A percentile compares a stretch with the other conserved stretches of the same genome.
These are phyloP conservation scores for Acanthamoeba castellanii DNA, from an alignment of 208 protist genomes.

Conservation along the genomic window DNA sequence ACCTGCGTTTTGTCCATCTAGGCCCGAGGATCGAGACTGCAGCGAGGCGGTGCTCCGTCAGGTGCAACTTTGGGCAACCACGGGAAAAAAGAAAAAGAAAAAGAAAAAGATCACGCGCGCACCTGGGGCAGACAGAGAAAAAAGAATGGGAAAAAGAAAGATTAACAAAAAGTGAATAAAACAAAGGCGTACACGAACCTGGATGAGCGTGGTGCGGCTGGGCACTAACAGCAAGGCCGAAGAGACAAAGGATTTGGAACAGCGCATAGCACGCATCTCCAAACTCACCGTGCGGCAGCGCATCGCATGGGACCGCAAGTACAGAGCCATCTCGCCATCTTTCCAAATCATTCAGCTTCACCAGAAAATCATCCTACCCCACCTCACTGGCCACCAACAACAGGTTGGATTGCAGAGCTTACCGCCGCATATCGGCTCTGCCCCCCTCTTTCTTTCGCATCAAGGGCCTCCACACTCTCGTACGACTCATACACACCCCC, in stretches of 20 bases:
- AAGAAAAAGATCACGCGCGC: too few species aligned
- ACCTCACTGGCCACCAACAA: background rate
- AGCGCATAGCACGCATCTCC: constrained; percentile 10
- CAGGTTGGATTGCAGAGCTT: background rate
- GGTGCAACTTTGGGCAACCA: too few species aligned
- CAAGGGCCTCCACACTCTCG: background rate
- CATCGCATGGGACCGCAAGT: constrained; percentile 2
- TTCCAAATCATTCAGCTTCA: background rate
- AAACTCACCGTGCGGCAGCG: constrained; percentile 34
- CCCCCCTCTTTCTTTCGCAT: constrained; percentile 7
- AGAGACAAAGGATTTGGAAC: constrained; percentile 6
- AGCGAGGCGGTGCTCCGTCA: too few species aligned
- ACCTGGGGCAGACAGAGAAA: too few species aligned
- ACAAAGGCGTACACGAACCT: too few species aligned
- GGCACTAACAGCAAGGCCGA: background rate
- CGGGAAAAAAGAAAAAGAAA: too few species aligned
- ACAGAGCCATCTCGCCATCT: background rate
- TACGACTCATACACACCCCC: too few species aligned
- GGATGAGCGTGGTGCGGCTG: background rate
- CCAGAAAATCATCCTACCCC: background rate
- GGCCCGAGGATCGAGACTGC: background rate
- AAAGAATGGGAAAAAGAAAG: too few species aligned
- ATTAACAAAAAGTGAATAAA: too few species aligned
- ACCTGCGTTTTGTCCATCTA: background rate
- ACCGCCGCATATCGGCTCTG: background rate